Base-by-base conservation (phyloP, 768 basidiomycete species). In the Calocera cornea region DNA sequence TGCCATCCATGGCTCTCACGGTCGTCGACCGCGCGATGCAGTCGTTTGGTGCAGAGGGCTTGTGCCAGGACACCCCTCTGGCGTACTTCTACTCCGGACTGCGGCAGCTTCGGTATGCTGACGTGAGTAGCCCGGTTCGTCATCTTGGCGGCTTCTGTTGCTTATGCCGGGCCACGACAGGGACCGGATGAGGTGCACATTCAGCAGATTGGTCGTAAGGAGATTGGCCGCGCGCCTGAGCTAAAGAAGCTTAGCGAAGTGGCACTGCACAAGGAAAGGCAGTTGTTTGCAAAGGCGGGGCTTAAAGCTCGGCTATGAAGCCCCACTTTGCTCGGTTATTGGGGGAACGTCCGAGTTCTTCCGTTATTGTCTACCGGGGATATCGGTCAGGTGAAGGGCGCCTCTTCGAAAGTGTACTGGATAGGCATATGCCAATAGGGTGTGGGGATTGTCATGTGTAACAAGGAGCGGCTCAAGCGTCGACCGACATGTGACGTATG, bases 1-100 rank as follows among this genome's bases (percentile, higher is more conserved):
- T 98, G 12, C 97, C 97, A 14, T 83, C 83, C 0, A 92, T 95
- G 89, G 95, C 94, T 0, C 81, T 90, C 63, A 78, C 80, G 27
- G 89, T 99, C 54, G 82, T 98, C 41, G 97, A 99, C 78, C 87
- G 93, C n/a, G 89, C 93, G 1, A 97, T 98, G 64, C 97, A 99
- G 79, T 81, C 90, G 0, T 93, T 89, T 72, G 97, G 97, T 65
- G 97, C 94, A n/a, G 95, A 97, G 77, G 97, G 97, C 36, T 79
- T 99, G 50, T 90, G 84, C 27, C 92, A 97, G 77, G 95, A 98
- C 72, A 87, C 87, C 38, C 84, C 85, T 24, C 83, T 99, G 36
- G 93, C 95, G 0, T 73, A 76, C 64, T 82, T 83, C 68, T 97
- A 86, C 82, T 89, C 92, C 31, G 83, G 83, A 10, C 75, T 97